Conservation (phyloP, 192 early-diverging fungal genomes). For the Helicostylum pulchrum region DNA sequence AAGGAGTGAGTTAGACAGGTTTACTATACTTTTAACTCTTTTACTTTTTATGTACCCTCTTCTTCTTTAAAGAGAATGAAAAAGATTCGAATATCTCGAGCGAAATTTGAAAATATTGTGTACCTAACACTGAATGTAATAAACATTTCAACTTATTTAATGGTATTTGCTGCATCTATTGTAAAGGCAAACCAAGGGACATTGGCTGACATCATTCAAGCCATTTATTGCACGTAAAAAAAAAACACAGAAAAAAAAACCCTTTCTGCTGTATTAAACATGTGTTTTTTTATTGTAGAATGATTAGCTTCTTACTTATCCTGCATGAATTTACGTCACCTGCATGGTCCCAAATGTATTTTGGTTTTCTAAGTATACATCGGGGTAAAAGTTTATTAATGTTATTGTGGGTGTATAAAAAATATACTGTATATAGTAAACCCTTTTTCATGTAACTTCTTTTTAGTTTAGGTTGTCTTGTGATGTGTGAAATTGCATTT, state of each 20-base stretch:
- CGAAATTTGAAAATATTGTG: conserved; percentile 8
- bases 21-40: not conserved
- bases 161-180: conserved; percentile 9
- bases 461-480: conserved; percentile 22
- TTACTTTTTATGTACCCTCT: not conserved
- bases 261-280: not conserved
- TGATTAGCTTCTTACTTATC: conserved; percentile 7
- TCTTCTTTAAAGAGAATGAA: not conserved
- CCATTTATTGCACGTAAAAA: conserved; percentile 19
- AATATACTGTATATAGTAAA: not conserved
- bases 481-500: conserved; percentile 25
- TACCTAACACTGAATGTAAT: conserved; percentile 8
- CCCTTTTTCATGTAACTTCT: not conserved
- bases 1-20: too few relatives aligned
- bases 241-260: not conserved
- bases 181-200: conserved; percentile 12
- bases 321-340: conserved; percentile 19
- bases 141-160: not conserved
- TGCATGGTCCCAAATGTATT: conserved; percentile 4
- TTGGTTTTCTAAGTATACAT: conserved; percentile 21
- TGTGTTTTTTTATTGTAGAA: not conserved
- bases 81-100: conserved; percentile 7
- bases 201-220: conserved; percentile 14
- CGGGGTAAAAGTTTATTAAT: conserved; percentile 20
- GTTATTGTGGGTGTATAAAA: conserved; percentile 16